phyloP scores from a whole-genome alignment of 2,329 filamentous ascomycete genomes.

The Fusarium miscanthi region DNA sequence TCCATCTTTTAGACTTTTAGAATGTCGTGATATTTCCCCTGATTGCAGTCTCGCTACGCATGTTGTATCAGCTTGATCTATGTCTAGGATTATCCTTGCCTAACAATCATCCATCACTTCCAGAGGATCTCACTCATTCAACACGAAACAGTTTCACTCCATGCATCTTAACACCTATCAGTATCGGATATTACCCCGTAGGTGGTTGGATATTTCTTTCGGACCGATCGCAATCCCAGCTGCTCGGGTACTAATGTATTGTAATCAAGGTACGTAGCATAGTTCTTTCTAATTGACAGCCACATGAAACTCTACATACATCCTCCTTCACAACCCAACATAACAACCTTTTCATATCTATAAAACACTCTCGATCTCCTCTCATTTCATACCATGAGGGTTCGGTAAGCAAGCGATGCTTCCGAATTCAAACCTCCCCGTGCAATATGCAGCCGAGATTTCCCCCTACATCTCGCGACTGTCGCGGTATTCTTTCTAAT shows the following conservation, averaged over 20 bases:
- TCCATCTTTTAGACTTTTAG: constrained; percentile 6
- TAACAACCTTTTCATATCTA: constrained; percentile 13
- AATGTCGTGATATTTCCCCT: background rate
- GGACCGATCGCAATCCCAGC: background rate
- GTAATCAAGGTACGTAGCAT: background rate
- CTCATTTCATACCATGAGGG: constrained; percentile 10
- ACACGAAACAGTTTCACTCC: constrained; percentile 11
- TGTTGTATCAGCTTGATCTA: constrained; percentile 15
- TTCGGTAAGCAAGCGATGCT: background rate
- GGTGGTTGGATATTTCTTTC: constrained; percentile 8
- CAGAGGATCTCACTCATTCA: background rate
- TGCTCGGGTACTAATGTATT: background rate
- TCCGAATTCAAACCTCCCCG: constrained; percentile 4
- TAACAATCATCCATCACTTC: background rate
- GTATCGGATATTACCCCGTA: background rate
- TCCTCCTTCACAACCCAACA: background rate
- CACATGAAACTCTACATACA: constrained; percentile 30
- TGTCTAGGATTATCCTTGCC: background rate
- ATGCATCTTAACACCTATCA: background rate
- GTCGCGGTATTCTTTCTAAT: constrained; percentile 30
- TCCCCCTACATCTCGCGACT: constrained; percentile 1
- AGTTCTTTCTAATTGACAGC: background rate
- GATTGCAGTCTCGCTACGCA: constrained; percentile 9
- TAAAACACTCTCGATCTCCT: constrained; percentile 11
- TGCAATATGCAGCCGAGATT: background rate